Evolutionary conservation across 495 filamentous ascomycete species (phyloP), one percentile per base, ranked within the genome.

Genomic region (Apodospora peruviana): DNA sequence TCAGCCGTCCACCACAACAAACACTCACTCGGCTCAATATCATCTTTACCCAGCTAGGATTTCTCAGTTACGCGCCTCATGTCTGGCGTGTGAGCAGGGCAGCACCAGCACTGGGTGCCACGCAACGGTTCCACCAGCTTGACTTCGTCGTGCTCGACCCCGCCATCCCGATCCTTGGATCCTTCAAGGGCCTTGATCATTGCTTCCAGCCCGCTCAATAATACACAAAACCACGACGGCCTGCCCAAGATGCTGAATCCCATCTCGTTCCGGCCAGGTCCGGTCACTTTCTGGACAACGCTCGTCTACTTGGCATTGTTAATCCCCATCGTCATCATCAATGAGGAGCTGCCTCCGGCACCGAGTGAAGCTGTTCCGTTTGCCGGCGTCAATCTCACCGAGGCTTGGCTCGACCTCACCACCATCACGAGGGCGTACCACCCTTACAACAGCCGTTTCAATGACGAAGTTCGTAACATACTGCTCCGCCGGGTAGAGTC

Each of bases 321-420:
- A 48, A 77, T 83, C 45, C 79, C 85, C 25, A 70, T 94, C 23
- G 67, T 95, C 49, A 69, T 86, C 50, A 75, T 88, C 49, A 87
- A 95, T 61, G 79, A 84, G 65, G 79, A 81, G 41, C 80, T 91
- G 24, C 91, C 91, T 1, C 51, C 77, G 25, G 78, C 82, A n/a
- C 83, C 87, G 2, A 70, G 55, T n/a, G 47, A 58, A 21, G 72
- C 70, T 4, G n/a, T n/a, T n/a, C 52, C 57, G 3, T 39, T 50
- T 21, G 11, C 37, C 32, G 69, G 68, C n/a, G 69, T 91, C 43
- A 85, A 95, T 55, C 68, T 96, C 16, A 81, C 82, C 21, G 80
- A 90, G 69, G 91, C 91, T 19, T 97, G 91, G 91, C 65, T 74
- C 14, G 91, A 98, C 61, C 77, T 98, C 17, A 79, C 87, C 27